Conservation (phyloP, 129 eudicot species). For the Arctium lappa region DNA sequence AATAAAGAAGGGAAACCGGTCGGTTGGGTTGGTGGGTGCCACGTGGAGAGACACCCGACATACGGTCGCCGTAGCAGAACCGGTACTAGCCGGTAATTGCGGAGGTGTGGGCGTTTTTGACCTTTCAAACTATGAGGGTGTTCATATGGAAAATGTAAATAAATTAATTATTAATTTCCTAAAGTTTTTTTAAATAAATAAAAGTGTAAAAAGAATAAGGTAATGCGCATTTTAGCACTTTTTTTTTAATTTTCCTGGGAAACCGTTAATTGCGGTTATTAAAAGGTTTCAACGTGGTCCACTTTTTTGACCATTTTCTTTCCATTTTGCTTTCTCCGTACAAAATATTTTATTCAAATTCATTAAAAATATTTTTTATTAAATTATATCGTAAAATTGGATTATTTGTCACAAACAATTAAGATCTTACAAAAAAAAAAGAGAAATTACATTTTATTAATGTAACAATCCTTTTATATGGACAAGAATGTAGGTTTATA, state of each 20-base stretch:
- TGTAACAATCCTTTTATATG: too few species aligned
- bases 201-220: slow-evolving; percentile 27
- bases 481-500: too few species aligned
- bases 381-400: background rate
- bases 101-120: slow-evolving; percentile 33
- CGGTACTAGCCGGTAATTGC: slow-evolving; percentile 33
- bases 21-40: slow-evolving; percentile 7
- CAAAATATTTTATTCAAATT: background rate
- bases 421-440: background rate
- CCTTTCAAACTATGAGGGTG: slow-evolving; percentile 20
- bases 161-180: background rate
- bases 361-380: background rate
- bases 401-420: background rate
- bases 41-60: slow-evolving; percentile 35
- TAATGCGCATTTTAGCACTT: slow-evolving; percentile 22
- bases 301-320: slow-evolving; percentile 35
- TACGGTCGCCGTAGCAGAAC: slow-evolving; percentile 42
- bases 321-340: slow-evolving; percentile 28
- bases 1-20: background rate
- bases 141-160: slow-evolving; percentile 23
- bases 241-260: slow-evolving; percentile 4
- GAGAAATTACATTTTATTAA: too few species aligned
- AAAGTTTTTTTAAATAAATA: background rate
- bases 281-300: slow-evolving; percentile 24
- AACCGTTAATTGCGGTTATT: slow-evolving; percentile 38